phyloP scores from a whole-genome alignment of 805 yeast genomes.

The Lipomyces yamadae region DNA sequence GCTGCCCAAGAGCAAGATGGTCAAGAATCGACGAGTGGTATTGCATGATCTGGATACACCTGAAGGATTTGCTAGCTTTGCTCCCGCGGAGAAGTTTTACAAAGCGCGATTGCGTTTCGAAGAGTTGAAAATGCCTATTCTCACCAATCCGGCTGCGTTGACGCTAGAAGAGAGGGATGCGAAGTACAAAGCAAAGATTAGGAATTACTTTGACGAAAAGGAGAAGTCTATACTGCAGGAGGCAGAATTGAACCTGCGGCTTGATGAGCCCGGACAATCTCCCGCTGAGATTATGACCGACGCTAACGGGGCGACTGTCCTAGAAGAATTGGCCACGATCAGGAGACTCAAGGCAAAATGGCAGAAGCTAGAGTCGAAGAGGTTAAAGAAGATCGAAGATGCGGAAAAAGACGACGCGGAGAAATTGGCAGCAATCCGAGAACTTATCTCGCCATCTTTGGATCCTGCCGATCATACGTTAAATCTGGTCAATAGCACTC shows the following conservation, averaged over 20 bases:
- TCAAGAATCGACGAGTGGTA: constrained; percentile 12
- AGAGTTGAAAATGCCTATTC: constrained; percentile 22
- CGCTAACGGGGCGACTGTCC: neutral
- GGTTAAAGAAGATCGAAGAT: neutral
- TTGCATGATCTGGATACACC: constrained; percentile 26
- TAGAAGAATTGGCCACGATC: neutral
- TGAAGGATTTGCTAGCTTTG: constrained; percentile 30
- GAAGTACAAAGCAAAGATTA: constrained; percentile 8
- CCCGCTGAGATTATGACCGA: neutral
- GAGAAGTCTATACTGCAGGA: neutral
- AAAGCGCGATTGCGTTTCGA: constrained; percentile 17
- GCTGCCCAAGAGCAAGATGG: constrained; percentile 20
- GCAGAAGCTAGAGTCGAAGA: neutral
- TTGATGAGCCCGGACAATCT: neutral
- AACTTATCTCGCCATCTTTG: neutral
- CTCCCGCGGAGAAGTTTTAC: constrained; percentile 16
- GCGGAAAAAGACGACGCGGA: neutral
- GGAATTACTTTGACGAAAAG: neutral
- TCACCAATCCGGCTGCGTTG: neutral
- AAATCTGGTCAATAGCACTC: neutral
- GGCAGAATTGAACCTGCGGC: neutral
- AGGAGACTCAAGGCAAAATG: neutral
- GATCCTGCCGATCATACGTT: neutral
- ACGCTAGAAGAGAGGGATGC: constrained; percentile 9
- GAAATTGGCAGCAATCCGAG: neutral